phyloP scores from a whole-genome alignment of 2,329 filamentous ascomycete species.

The Ascochyta rabiei region DNA sequence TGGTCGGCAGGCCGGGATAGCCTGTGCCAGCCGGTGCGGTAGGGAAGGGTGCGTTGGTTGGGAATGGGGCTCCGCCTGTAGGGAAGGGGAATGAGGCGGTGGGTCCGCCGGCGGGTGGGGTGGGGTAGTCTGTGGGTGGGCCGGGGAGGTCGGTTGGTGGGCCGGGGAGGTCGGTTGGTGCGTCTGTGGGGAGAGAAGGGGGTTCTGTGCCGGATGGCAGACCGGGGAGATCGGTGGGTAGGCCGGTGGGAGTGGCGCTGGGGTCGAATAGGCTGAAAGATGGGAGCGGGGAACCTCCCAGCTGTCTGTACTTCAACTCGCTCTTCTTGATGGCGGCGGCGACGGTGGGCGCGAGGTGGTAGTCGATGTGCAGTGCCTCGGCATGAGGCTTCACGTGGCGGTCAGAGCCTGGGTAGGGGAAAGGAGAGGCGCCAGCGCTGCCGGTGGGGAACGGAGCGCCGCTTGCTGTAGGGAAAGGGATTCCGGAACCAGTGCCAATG shows the following conservation, averaged over 20 bases:
- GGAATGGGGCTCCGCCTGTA: slow-evolving; percentile 3
- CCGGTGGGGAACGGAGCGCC: slow-evolving; percentile 4
- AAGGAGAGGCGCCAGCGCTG: background rate
- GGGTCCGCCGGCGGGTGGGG: background rate
- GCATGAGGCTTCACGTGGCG: slow-evolving; percentile 4
- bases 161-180: no score
- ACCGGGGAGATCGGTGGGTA: background rate
- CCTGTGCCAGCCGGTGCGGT: slow-evolving; percentile 8
- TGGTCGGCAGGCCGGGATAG: slow-evolving; percentile 5
- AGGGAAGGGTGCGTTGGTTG: slow-evolving; percentile 8
- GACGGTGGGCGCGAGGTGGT: slow-evolving; percentile 20
- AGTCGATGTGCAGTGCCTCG: slow-evolving; percentile 21
- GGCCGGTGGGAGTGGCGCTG: background rate
- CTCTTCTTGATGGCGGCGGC: background rate
- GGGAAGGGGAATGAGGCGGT: background rate
- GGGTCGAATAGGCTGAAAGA: slow-evolving; percentile 19
- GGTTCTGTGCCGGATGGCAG: background rate
- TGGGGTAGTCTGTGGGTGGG: background rate
- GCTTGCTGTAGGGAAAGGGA: slow-evolving; percentile 13
- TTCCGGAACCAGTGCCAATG: slow-evolving; percentile 4
- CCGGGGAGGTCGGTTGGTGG: background rate
- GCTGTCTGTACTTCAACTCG: slow-evolving; percentile 12
- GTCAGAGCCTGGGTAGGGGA: background rate
- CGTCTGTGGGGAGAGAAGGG: slow-evolving; percentile 1
- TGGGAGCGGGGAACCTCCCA: slow-evolving; percentile 9